Evolutionary conservation across 2,329 filamentous ascomycete genomes (phyloP).

Genomic region (Paracoccidioides brasiliensis): DNA sequence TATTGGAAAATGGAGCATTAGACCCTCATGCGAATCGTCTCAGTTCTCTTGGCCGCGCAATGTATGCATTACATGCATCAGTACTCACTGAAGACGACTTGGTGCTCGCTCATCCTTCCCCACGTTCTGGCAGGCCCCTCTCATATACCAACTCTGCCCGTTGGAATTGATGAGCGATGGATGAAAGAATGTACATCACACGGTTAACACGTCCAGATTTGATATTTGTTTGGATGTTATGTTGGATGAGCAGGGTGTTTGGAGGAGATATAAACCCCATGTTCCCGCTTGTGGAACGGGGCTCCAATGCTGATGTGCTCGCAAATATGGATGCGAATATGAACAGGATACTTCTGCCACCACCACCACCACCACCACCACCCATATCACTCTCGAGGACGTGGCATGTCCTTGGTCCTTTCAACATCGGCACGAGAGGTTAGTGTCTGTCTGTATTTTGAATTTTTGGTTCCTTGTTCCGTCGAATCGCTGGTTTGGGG

Average conservation of each 20-base stretch:
- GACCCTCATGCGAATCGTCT: no score
- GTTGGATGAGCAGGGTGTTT: no score
- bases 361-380: neutral
- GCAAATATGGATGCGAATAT: neutral
- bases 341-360: neutral
- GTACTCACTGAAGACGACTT: no score
- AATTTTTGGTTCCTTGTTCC: neutral
- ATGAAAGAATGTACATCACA: neutral
- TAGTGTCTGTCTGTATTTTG: conserved; percentile 15
- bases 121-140: no score
- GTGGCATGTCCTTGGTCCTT: conserved; percentile 45
- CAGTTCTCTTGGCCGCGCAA: no score
- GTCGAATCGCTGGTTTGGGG: no score
- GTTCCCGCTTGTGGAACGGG: neutral
- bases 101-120: no score
- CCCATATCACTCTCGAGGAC: conserved; percentile 14
- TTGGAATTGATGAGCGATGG: no score
- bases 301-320: no score
- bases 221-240: neutral
- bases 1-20: no score
- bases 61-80: no score
- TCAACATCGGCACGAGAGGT: conserved; percentile 47
- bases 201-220: neutral
- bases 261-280: neutral
- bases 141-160: no score